Percentiles rank a stretch among this genome's conserved stretches.
These are phyloP conservation scores for Paraleonurus japonicus DNA, from an alignment of 257 asterid genomes.

Conservation along the genomic window DNA sequence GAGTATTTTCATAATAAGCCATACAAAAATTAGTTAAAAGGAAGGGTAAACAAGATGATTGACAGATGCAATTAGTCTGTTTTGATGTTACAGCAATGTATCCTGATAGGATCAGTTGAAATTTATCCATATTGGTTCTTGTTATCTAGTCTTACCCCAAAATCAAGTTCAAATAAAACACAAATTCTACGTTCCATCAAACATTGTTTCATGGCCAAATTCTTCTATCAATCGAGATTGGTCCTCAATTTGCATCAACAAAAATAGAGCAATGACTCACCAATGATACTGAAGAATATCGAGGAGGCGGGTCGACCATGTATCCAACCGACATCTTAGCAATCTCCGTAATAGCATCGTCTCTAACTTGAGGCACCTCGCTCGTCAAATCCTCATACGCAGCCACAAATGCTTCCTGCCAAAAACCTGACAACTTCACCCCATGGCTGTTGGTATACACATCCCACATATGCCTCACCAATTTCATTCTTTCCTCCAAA, in stretches of 20 bases:
- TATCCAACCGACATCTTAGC: slow-evolving; percentile 77
- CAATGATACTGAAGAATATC: slow-evolving; percentile 44
- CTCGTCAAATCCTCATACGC: slow-evolving; percentile 84
- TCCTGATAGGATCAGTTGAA: not conserved
- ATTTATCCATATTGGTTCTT: slow-evolving; percentile 4
- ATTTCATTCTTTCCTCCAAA: slow-evolving; percentile 92
- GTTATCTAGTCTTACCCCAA: not conserved
- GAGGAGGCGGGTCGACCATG: slow-evolving; percentile 49
- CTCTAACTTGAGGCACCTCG: slow-evolving; percentile 57
- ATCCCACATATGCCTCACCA: slow-evolving; percentile 96
- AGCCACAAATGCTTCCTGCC: slow-evolving; percentile 92
- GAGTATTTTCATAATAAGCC: not conserved
- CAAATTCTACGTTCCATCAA: not conserved
- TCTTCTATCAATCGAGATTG: not conserved
- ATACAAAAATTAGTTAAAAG: not conserved
- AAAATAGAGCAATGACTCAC: slow-evolving; percentile 50
- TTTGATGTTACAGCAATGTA: not conserved
- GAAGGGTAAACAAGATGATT: not conserved
- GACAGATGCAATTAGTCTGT: not conserved
- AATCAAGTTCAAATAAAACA: not conserved
- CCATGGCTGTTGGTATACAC: slow-evolving; percentile 70
- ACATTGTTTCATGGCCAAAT: not conserved
- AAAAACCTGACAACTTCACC: slow-evolving; percentile 63
- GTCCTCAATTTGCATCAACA: not conserved
- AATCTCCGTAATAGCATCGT: slow-evolving; percentile 75